Conservation (phyloP, 495 filamentous ascomycete species). For the Aspergillus affinis region DNA sequence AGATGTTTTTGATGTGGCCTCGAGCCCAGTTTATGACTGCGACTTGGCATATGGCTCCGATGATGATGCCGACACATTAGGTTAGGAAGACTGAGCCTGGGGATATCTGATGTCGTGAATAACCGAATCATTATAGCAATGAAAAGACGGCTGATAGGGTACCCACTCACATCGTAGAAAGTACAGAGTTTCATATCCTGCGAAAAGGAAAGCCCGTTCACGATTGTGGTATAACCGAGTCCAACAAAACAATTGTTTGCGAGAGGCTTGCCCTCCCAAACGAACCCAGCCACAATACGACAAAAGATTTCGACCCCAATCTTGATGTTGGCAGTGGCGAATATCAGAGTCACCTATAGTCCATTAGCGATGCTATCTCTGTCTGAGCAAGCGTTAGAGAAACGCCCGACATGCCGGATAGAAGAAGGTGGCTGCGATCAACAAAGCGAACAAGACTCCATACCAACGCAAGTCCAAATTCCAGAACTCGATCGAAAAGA, state of each 20-base stretch:
- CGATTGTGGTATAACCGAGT: no score
- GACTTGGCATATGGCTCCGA: conserved; percentile 69
- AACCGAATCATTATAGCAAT: conserved; percentile 47
- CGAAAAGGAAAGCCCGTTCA: no score
- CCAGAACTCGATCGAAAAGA: conserved; percentile 80
- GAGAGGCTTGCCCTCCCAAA: conserved; percentile 80
- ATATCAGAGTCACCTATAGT: conserved; percentile 79
- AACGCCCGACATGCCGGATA: conserved; percentile 14
- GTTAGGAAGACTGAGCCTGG: conserved; percentile 69
- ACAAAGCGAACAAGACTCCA: conserved; percentile 71
- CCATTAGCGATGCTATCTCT: conserved; percentile 31
- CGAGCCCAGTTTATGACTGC: conserved; percentile 85
- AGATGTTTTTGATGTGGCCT: conserved; percentile 66
- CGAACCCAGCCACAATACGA: conserved; percentile 73
- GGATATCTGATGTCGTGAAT: conserved; percentile 52
- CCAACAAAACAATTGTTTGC: conserved; percentile 75
- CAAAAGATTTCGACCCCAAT: conserved; percentile 74
- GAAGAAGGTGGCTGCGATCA: conserved; percentile 61
- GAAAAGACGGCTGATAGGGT: conserved; percentile 23
- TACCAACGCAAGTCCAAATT: conserved; percentile 19
- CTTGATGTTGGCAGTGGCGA: conserved; percentile 83
- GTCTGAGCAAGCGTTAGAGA: background rate
- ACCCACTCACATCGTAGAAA: no score
- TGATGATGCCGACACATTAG: conserved; percentile 60
- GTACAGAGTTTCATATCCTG: no score